A percentile compares a stretch with the other conserved stretches of the same genome.
These are phyloP conservation scores for Camellia granthamiana DNA, from an alignment of 148 eudicot genomes.

Conservation along the genomic window DNA sequence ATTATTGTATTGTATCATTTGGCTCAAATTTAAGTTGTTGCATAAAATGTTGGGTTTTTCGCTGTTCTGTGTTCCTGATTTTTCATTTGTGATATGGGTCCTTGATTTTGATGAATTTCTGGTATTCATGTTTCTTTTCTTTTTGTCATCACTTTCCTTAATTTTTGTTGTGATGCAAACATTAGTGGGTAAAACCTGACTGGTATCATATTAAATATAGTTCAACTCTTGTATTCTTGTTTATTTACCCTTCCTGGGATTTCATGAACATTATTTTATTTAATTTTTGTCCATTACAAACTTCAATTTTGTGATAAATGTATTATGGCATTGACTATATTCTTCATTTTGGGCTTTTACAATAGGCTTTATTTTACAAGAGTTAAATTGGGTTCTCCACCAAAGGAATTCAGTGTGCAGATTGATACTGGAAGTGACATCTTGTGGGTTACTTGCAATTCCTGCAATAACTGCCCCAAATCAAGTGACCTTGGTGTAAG, in stretches of 20 bases:
- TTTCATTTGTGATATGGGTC: not conserved
- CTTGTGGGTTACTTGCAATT: too few relatives aligned
- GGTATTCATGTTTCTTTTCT: not conserved
- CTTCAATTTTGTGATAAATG: not conserved
- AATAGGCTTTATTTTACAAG: constrained; percentile 51
- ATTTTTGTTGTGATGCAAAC: not conserved
- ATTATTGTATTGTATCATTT: not conserved
- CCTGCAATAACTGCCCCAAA: too few relatives aligned
- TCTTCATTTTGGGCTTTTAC: too few relatives aligned
- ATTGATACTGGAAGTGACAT: too few relatives aligned
- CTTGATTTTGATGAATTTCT: not conserved
- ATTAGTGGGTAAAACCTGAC: not conserved
- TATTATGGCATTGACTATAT: too few relatives aligned
- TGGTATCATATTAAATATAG: not conserved
- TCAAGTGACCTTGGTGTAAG: too few relatives aligned
- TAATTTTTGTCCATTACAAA: not conserved
- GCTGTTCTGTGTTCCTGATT: not conserved
- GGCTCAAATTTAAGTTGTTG: not conserved
- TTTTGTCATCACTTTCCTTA: not conserved
- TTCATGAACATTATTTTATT: not conserved
- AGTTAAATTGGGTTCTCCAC: too few relatives aligned
- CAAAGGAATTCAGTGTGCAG: too few relatives aligned
- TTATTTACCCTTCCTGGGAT: not conserved
- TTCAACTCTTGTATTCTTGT: not conserved
- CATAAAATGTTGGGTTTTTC: not conserved